Conservation (phyloP, 129 eudicot species). For the Arctium minus region DNA sequence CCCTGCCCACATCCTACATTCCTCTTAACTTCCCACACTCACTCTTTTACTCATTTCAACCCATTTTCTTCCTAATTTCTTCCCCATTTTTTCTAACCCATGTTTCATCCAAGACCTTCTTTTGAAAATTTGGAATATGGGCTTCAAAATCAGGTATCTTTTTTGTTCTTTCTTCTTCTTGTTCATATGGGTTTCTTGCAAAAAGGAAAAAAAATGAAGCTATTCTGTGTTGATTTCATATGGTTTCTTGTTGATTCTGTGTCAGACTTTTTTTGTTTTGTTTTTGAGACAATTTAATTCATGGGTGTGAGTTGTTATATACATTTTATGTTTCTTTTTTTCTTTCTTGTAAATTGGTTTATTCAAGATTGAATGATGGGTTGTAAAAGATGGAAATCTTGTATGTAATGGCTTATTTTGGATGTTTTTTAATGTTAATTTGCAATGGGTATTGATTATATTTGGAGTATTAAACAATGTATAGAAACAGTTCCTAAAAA, state of each 20-base stretch:
- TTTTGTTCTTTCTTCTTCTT: neutral
- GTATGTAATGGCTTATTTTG: neutral
- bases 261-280: neutral
- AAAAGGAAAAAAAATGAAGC: neutral
- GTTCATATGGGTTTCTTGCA: neutral
- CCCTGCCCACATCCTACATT: constrained; percentile 28
- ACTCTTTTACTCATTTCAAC: constrained; percentile 34
- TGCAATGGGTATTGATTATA: constrained; percentile 13
- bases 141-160: constrained; percentile 28
- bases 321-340: neutral
- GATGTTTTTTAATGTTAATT: neutral
- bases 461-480: constrained; percentile 8
- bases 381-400: neutral
- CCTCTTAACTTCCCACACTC: constrained; percentile 27
- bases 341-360: neutral
- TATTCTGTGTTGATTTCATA: neutral
- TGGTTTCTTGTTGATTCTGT: neutral
- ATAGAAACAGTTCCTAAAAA: neutral
- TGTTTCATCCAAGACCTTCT: constrained; percentile 37
- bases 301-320: neutral
- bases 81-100: constrained; percentile 4
- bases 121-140: constrained; percentile 40
- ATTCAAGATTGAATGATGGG: constrained; percentile 8
- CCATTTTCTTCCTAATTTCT: constrained; percentile 23
- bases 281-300: neutral